Base-by-base conservation (phyloP, 192 early-diverging fungal genomes). In the Linnemannia hyalina region DNA sequence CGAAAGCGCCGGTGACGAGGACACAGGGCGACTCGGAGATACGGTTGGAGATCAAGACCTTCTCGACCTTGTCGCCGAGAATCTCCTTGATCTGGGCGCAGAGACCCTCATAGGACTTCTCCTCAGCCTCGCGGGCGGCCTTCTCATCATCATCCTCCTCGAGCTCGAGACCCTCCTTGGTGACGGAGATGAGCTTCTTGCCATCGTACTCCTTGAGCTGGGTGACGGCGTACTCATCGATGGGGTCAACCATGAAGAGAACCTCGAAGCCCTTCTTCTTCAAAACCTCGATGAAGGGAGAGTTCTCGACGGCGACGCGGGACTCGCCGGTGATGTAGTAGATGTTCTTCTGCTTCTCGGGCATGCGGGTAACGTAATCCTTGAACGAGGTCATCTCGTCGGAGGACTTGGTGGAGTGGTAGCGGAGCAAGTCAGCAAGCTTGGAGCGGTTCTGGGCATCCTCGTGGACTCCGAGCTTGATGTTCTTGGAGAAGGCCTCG, bases 351-450 rank as follows among this genome's bases (percentile, higher is more conserved):
- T 99, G 99, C 95, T 98, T 98, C 93, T 98, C 98, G 90, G 97
- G 96, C 99, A 99, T 99, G 90, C 99, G 99, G 80, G 97, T 98
- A 82, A 99, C 94, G 89, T 99, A 99, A 94, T 99, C 99, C 95
- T 99, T 98, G 90, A 99, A 92, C 74, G 98, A 99, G 85, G 98
- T 98, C 91, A 96, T 90, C 91, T 99, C 98, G 85, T 99, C 98
- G 71, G 94, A 94, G 88, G 98, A 99, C 95, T 98, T 98, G 94
- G 99, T 99, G 80, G 97, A 98, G 96, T 96, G 90, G 95, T 95
- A 99, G 85, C 98, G 96, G 82, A 99, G 95, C 79, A 99, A 94
- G 80, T 99, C 97, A 87, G 98, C 93, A 82, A 99, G 95, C 95
- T 99, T 99, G 90, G 81, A 92, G 86, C 97, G 96, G 96, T 99